phyloP scores from a whole-genome alignment of 306 rosid species.

The Sesbania bispinosa region DNA sequence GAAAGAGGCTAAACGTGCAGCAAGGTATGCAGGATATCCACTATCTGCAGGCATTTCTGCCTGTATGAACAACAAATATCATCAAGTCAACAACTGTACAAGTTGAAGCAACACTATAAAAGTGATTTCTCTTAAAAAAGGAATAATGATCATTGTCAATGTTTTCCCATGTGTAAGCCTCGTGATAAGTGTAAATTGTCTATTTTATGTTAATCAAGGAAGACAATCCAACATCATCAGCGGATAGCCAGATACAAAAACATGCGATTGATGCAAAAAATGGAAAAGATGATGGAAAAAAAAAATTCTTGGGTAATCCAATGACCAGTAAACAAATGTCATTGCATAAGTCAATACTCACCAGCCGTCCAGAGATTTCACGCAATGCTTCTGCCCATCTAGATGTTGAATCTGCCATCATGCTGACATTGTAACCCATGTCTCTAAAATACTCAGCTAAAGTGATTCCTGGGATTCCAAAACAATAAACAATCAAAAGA shows the following conservation, averaged over 20 bases:
- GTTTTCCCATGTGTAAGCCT: not conserved
- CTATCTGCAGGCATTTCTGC: conserved; percentile 99
- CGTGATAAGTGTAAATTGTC: not conserved
- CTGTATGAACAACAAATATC: no score
- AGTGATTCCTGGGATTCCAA: conserved; percentile 76
- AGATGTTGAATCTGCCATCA: conserved; percentile 99
- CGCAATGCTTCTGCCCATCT: conserved; percentile 99
- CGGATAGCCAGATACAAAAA: no score
- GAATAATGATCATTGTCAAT: conserved; percentile 13
- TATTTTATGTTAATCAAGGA: not conserved
- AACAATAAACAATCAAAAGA: no score
- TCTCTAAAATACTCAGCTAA: conserved; percentile 98
- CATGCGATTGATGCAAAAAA: no score
- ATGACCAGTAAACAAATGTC: not conserved
- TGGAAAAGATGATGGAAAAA: no score
- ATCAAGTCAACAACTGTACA: no score
- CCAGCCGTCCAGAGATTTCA: conserved; percentile 99
- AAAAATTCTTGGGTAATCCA: no score
- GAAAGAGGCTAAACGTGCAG: conserved; percentile 98
- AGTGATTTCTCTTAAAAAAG: no score
- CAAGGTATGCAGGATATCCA: conserved; percentile 99
- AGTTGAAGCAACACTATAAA: no score
- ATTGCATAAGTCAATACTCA: conserved; percentile 34
- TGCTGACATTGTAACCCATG: conserved; percentile 99
- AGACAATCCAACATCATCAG: not conserved